Evolutionary conservation across 2,329 filamentous ascomycete genomes (phyloP).

Genomic region (Thermothelomyces thermophilus): DNA sequence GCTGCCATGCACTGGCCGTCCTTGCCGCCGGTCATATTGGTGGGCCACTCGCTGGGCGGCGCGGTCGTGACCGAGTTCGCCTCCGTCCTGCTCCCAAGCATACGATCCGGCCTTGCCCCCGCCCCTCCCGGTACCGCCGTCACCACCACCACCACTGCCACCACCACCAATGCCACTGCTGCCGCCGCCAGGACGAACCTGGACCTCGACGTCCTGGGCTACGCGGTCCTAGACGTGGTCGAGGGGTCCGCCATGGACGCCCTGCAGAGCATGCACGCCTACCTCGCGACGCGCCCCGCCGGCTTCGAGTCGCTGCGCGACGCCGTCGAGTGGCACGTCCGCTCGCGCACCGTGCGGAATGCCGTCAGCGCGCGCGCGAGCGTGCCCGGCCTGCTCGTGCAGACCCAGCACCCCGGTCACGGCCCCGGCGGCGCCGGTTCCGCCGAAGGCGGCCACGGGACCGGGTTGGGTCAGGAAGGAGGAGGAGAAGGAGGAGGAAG

Average conservation of each 20-base stretch:
- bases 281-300: constrained; percentile 72
- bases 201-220: constrained; percentile 61
- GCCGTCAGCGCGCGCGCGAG: constrained; percentile 75
- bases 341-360: constrained; percentile 81
- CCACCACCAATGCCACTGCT: neutral
- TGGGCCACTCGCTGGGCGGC: constrained; percentile 90
- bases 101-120: constrained; percentile 43
- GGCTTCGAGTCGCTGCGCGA: constrained; percentile 71
- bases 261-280: constrained; percentile 87
- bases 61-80: constrained; percentile 85
- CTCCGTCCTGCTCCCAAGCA: constrained; percentile 38
- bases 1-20: constrained; percentile 63
- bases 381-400: constrained; percentile 69
- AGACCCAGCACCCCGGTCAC: constrained; percentile 23
- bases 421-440: no score
- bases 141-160: neutral
- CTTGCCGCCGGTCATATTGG: constrained; percentile 69
- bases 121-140: neutral
- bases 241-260: constrained; percentile 95
- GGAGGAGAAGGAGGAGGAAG: neutral
- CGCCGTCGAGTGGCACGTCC: constrained; percentile 90
- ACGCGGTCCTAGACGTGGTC: constrained; percentile 88
- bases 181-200: neutral
- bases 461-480: constrained; percentile 20
- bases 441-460: no score